Conservation (phyloP, 768 basidiomycete genomes). For the Guyanaporus albipodus region DNA sequence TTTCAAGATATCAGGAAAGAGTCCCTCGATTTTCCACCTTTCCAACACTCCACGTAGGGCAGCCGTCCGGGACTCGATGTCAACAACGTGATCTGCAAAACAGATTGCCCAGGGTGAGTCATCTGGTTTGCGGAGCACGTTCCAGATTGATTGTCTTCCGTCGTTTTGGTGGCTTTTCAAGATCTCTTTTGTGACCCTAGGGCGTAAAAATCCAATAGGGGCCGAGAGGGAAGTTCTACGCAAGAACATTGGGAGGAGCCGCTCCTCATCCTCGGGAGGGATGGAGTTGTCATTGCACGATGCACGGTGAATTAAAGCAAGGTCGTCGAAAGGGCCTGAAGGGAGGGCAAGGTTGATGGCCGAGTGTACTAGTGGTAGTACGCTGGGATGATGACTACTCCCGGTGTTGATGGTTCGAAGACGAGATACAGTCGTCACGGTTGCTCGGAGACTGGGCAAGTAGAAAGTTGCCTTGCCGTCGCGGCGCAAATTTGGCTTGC, state of each 20-base stretch:
- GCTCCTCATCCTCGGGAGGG: conserved; percentile 14
- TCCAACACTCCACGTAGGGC: conserved; percentile 12
- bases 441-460: neutral
- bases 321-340: conserved; percentile 20
- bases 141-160: conserved; percentile 15
- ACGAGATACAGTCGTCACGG: neutral
- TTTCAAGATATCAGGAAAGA: conserved; percentile 22
- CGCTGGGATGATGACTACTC: neutral
- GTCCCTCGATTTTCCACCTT: conserved; percentile 13
- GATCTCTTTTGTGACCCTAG: conserved; percentile 11
- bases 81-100: conserved; percentile 17
- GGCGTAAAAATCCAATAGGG: conserved; percentile 21
- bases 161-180: conserved; percentile 6
- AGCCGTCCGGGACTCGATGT: conserved; percentile 12
- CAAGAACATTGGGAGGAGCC: conserved; percentile 21
- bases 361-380: conserved; percentile 23
- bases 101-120: conserved; percentile 18
- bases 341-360: conserved; percentile 28
- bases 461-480: no score
- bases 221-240: conserved; percentile 3
- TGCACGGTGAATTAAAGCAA: conserved; percentile 10
- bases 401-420: conserved; percentile 1
- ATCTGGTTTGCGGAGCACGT: conserved; percentile 13
- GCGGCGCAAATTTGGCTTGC: no score
- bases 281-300: conserved; percentile 14